Conservation (phyloP, 148 eudicot species). For the Chenopodium quinoa region DNA sequence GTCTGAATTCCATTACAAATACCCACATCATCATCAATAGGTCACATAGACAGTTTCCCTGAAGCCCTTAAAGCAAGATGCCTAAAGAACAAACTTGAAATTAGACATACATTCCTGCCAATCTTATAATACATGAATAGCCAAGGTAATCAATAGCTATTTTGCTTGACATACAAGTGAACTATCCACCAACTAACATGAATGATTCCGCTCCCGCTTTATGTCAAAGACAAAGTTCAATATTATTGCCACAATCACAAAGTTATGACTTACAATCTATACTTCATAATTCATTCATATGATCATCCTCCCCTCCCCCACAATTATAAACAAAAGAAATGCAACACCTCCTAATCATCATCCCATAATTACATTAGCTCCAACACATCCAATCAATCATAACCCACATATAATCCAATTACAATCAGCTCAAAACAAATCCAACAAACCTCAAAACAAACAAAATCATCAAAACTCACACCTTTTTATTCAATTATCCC, state of each 20-base stretch:
- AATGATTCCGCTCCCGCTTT: constrained; percentile 7
- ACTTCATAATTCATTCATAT: neutral
- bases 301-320: constrained; percentile 1
- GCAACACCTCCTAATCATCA: neutral
- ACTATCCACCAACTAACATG: constrained; percentile 16
- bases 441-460: neutral
- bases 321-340: neutral
- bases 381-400: constrained; percentile 7
- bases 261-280: neutral
- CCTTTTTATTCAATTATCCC: neutral
- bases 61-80: constrained; percentile 7
- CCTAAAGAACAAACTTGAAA: neutral
- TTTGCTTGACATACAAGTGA: neutral
- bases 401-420: neutral
- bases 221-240: neutral
- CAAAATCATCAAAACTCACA: neutral
- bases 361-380: neutral
- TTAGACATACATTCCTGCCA: neutral
- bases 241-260: neutral
- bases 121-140: neutral
- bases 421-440: neutral
- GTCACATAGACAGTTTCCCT: neutral
- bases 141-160: constrained; percentile 3
- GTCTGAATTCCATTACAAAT: neutral
- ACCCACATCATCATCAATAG: neutral